These are phyloP conservation scores for Diddensiella caesifluorescens DNA, from an alignment of 805 yeast species.

Conservation along the genomic window DNA sequence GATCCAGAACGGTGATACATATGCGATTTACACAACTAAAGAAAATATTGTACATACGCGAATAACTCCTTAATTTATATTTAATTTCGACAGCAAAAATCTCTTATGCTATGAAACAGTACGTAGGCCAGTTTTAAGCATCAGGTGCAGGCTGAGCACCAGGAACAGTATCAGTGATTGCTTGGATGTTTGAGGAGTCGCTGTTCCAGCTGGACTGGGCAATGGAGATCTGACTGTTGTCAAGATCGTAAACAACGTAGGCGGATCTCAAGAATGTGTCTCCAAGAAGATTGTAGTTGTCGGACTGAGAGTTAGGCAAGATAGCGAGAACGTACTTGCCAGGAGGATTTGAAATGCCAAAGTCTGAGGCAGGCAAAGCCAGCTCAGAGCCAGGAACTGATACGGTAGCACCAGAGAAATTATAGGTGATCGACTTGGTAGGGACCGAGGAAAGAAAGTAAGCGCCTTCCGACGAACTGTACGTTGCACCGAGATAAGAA, in stretches of 20 bases:
- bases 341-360: conserved; percentile 1
- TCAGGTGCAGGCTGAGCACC: conserved; percentile 8
- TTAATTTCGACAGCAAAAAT: too few species aligned
- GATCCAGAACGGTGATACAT: too few species aligned
- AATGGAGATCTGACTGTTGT: conserved; percentile 46
- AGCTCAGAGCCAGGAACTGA: conserved; percentile 19
- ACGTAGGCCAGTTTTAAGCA: too few species aligned
- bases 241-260: conserved; percentile 64
- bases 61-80: too few species aligned
- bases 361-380: not conserved
- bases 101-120: too few species aligned
- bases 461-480: not conserved
- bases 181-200: conserved; percentile 22
- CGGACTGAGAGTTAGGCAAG: conserved; percentile 3
- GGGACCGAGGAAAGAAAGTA: conserved; percentile 8
- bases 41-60: too few species aligned
- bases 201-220: conserved; percentile 41
- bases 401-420: conserved; percentile 25
- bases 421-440: conserved; percentile 13
- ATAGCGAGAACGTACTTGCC: conserved; percentile 5
- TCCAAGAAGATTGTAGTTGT: conserved; percentile 39
- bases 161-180: conserved; percentile 18
- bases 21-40: too few species aligned
- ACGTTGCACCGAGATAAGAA: conserved; percentile 8
- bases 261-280: conserved; percentile 58